Conservation (phyloP, 768 basidiomycete species). For the Suillus clintonianus region DNA sequence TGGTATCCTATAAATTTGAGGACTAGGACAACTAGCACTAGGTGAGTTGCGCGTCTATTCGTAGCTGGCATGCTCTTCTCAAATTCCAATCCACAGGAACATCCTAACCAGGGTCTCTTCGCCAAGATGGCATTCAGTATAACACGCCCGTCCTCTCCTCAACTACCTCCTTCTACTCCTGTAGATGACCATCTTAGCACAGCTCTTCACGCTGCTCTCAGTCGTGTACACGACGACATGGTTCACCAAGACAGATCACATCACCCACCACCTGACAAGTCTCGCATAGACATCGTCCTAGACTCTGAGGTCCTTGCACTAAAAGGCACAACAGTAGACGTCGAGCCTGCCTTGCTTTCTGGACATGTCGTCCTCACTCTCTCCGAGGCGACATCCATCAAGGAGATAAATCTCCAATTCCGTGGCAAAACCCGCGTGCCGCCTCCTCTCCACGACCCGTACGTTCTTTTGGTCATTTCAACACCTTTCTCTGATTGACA, state of each 20-base stretch:
- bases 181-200: slow-evolving; percentile 37
- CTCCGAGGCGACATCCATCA: slow-evolving; percentile 79
- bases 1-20: background rate
- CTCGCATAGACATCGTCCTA: slow-evolving; percentile 76
- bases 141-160: slow-evolving; percentile 35
- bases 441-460: slow-evolving; percentile 58
- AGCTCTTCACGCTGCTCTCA: slow-evolving; percentile 41
- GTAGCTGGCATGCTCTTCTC: background rate
- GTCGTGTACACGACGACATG: slow-evolving; percentile 26
- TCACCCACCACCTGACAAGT: slow-evolving; percentile 46
- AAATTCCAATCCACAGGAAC: slow-evolving; percentile 4
- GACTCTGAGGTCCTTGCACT: slow-evolving; percentile 70
- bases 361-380: slow-evolving; percentile 83
- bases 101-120: slow-evolving; percentile 2
- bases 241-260: slow-evolving; percentile 29
- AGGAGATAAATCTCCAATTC: slow-evolving; percentile 83
- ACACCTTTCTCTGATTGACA: background rate
- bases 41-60: slow-evolving; percentile 1
- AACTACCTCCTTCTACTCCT: slow-evolving; percentile 1
- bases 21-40: background rate
- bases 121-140: slow-evolving; percentile 36
- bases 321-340: slow-evolving; percentile 78
- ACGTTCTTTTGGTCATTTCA: slow-evolving; percentile 29
- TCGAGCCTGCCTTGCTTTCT: slow-evolving; percentile 78
- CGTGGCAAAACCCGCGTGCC: slow-evolving; percentile 81